Evolutionary conservation across 768 basidiomycete species (phyloP).

Genomic region (Lactarius evosmus): DNA sequence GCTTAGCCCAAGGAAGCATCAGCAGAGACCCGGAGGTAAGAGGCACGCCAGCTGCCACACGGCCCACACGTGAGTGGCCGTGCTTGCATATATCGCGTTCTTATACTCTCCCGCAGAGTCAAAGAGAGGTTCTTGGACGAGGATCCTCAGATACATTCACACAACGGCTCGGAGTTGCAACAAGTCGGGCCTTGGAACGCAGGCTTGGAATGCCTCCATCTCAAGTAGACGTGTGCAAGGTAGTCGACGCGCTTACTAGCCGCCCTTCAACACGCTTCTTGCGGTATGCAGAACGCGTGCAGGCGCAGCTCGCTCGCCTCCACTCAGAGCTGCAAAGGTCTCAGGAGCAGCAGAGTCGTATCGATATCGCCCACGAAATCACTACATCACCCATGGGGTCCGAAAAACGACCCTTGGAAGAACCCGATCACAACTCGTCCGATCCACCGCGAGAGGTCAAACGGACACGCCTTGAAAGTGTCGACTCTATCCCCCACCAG

Average conservation of each 20-base stretch:
- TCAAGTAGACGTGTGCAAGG: background rate
- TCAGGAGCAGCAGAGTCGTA: background rate
- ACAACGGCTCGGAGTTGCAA: constrained; percentile 1
- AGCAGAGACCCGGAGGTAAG: background rate
- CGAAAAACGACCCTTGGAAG: background rate
- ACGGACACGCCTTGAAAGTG: background rate
- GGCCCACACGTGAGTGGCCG: constrained; percentile 6
- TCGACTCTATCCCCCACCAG: background rate
- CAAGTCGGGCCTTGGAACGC: constrained; percentile 14
- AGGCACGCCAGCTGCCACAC: background rate
- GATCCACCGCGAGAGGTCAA: constrained; percentile 5
- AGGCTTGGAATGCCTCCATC: constrained; percentile 13
- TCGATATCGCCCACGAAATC: background rate
- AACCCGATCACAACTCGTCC: background rate
- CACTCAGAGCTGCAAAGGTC: constrained; percentile 5
- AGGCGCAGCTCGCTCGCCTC: constrained; percentile 14
- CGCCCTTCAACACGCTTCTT: background rate
- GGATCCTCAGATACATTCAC: background rate
- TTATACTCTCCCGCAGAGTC: background rate
- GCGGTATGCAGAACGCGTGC: constrained; percentile 6
- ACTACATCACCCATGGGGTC: background rate
- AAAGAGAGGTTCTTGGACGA: background rate
- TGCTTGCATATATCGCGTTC: background rate
- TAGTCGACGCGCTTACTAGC: background rate
- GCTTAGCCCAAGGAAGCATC: background rate